phyloP scores from a whole-genome alignment of 805 yeast species.

The Wickerhamiella qilinensis region DNA sequence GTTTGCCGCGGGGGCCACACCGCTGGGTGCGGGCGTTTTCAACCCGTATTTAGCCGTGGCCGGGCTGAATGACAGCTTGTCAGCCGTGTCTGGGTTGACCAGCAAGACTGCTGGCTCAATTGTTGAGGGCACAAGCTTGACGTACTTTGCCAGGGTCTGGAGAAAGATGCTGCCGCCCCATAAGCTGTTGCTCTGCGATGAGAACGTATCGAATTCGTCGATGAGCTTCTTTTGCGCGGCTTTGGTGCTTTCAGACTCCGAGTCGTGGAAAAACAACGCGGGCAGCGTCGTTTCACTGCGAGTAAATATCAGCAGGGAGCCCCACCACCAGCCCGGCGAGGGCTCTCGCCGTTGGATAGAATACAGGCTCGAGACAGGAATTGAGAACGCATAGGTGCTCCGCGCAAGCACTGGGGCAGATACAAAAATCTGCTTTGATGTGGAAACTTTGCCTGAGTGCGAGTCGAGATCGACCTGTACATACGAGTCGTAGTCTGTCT shows the following conservation, averaged over 20 bases:
- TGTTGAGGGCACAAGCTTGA: conserved; percentile 50
- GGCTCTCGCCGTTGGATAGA: conserved; percentile 77
- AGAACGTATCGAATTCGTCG: conserved; percentile 61
- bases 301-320: conserved; percentile 64
- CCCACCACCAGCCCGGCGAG: conserved; percentile 80
- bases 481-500: conserved; percentile 32
- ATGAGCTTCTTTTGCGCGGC: conserved; percentile 42
- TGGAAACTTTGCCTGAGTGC: conserved; percentile 13
- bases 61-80: conserved; percentile 43
- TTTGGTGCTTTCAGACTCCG: conserved; percentile 61
- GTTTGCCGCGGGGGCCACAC: conserved; percentile 20
- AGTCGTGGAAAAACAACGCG: conserved; percentile 82
- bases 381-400: conserved; percentile 52
- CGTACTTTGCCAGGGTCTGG: conserved; percentile 33
- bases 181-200: conserved; percentile 27
- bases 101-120: conserved; percentile 58
- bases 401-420: conserved; percentile 36
- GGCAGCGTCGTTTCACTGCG: conserved; percentile 50
- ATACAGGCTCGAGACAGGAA: conserved; percentile 43
- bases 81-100: conserved; percentile 62
- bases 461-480: conserved; percentile 34
- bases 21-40: conserved; percentile 2
- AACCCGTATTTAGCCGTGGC: conserved; percentile 24
- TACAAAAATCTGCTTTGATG: conserved; percentile 24
- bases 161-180: conserved; percentile 91